These are phyloP conservation scores for Trifolium dubium DNA, from an alignment of 306 rosid species.

Conservation along the genomic window DNA sequence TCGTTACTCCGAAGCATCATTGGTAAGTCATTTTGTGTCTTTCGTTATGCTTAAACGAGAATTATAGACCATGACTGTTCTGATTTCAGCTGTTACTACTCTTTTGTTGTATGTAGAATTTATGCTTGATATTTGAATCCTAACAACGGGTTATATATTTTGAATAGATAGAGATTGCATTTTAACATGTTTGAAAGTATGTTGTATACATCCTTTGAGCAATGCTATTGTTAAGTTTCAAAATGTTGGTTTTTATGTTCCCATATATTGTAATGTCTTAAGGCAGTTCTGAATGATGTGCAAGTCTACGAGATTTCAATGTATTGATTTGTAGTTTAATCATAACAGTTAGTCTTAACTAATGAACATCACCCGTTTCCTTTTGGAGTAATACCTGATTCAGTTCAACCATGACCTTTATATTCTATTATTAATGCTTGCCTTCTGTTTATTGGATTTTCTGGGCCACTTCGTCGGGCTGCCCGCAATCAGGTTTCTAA, in stretches of 20 bases:
- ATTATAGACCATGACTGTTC: neutral
- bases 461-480: too few relatives aligned
- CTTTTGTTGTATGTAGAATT: neutral
- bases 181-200: conserved; percentile 8
- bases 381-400: conserved; percentile 22
- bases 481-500: too few relatives aligned
- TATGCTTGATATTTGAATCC: conserved; percentile 18
- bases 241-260: conserved; percentile 22
- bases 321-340: conserved; percentile 2
- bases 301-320: neutral
- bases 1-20: conserved; percentile 82
- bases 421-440: conserved; percentile 9
- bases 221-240: conserved; percentile 11
- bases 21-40: conserved; percentile 56
- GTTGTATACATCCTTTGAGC: conserved; percentile 19
- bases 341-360: neutral
- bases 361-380: neutral
- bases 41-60: conserved; percentile 16
- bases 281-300: conserved; percentile 13
- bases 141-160: conserved; percentile 13
- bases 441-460: conserved; percentile 5
- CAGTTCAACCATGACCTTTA: neutral
- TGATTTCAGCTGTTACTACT: conserved; percentile 30
- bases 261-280: neutral
- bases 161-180: neutral